A percentile compares a stretch with the other conserved stretches of the same genome.
Evolutionary conservation across 2,329 filamentous ascomycete genomes (phyloP).

Genomic region (Emergomyces africanus): DNA sequence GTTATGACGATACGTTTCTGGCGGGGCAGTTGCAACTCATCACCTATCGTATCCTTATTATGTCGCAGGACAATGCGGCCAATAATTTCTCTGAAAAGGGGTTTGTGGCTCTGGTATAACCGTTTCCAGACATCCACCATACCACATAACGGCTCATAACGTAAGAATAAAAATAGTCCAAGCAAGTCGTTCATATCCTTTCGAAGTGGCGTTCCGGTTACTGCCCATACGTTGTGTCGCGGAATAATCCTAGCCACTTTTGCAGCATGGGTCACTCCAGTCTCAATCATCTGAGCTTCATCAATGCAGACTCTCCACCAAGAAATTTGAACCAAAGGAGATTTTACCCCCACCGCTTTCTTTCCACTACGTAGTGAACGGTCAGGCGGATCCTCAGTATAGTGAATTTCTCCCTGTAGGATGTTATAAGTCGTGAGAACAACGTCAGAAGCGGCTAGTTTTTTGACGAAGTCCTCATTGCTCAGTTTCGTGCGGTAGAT

Average conservation of each 20-base stretch:
- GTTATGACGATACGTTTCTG: constrained; percentile 82
- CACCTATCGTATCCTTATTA: constrained; percentile 66
- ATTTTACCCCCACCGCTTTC: constrained; percentile 53
- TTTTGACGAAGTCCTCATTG: constrained; percentile 31
- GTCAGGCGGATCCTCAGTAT: constrained; percentile 55
- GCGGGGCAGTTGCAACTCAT: constrained; percentile 64
- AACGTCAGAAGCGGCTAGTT: constrained; percentile 40
- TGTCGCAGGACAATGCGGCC: constrained; percentile 64
- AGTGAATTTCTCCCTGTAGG: constrained; percentile 70
- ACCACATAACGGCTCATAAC: constrained; percentile 61
- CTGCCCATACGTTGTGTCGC: constrained; percentile 76
- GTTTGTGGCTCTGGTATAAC: constrained; percentile 48
- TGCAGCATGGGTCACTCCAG: constrained; percentile 71
- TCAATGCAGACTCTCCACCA: constrained; percentile 76
- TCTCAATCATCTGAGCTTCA: constrained; percentile 81
- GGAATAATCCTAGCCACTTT: constrained; percentile 68
- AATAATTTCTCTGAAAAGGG: constrained; percentile 58
- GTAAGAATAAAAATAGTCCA: constrained; percentile 69
- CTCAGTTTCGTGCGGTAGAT: constrained; percentile 27
- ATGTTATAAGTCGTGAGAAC: constrained; percentile 54
- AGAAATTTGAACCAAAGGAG: constrained; percentile 64
- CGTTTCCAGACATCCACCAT: constrained; percentile 54
- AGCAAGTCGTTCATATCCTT: constrained; percentile 67
- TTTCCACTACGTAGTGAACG: constrained; percentile 54
- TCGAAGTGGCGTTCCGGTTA: constrained; percentile 81